phyloP scores from a whole-genome alignment of 176 grass and related monocot genomes.

The Oryza australiensis region DNA sequence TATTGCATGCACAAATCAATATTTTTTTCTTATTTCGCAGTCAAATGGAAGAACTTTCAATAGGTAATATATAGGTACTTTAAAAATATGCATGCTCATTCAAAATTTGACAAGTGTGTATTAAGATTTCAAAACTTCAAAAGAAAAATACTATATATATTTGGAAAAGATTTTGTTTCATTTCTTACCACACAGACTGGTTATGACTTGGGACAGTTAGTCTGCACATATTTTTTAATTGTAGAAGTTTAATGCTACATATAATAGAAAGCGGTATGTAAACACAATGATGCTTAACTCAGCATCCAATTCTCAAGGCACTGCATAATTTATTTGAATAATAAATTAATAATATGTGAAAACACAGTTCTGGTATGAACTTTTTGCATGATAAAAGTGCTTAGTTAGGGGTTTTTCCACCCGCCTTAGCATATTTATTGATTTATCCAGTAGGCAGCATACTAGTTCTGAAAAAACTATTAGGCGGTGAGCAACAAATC shows the following conservation, averaged over 20 bases:
- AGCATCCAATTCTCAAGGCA: not conserved
- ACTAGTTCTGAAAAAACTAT: not conserved
- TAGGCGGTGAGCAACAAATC: not conserved
- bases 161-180: constrained; percentile 2
- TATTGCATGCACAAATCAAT: constrained; percentile 12
- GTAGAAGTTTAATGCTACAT: constrained; percentile 23
- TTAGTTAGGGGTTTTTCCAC: not conserved
- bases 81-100: not conserved
- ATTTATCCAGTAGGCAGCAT: constrained; percentile 5
- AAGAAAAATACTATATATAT: constrained; percentile 15
- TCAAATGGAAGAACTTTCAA: not conserved
- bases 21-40: constrained; percentile 8
- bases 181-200: not conserved
- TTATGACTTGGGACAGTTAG: not conserved
- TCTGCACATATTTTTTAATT: not conserved
- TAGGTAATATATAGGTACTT: not conserved
- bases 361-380: not conserved
- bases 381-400: constrained; percentile 5
- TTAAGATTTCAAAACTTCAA: not conserved
- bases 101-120: not conserved
- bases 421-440: not conserved
- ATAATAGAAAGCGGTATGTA: not conserved
- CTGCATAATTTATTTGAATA: not conserved
- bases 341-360: not conserved
- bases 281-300: not conserved